These are phyloP conservation scores for Colletotrichum chrysophilum DNA, from an alignment of 2,329 filamentous ascomycete genomes.

Conservation along the genomic window DNA sequence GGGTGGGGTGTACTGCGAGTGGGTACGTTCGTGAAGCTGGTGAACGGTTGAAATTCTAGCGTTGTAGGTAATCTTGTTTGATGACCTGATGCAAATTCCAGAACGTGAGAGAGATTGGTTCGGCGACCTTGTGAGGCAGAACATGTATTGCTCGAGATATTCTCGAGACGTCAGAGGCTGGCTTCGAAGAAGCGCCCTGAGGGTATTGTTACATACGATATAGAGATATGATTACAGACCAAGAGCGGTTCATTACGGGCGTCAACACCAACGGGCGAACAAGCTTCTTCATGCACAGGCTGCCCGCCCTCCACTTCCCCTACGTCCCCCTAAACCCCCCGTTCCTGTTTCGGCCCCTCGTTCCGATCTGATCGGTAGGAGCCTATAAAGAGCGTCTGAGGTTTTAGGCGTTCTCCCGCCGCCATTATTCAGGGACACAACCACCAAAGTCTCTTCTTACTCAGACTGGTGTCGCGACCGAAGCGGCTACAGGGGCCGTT, in stretches of 20 bases:
- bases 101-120: neutral
- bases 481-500: neutral
- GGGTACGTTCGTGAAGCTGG: neutral
- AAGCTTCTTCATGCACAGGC: neutral
- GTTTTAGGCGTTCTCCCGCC: neutral
- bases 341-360: slow-evolving; percentile 3
- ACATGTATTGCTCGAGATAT: neutral
- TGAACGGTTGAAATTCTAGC: neutral
- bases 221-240: neutral
- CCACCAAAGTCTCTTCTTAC: neutral
- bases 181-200: neutral
- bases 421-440: neutral
- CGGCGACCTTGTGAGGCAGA: neutral
- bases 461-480: slow-evolving; percentile 3
- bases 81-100: neutral
- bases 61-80: neutral
- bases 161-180: neutral
- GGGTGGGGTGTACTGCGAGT: neutral
- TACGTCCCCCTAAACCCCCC: neutral
- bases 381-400: neutral
- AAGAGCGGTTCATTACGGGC: neutral
- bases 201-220: slow-evolving; percentile 10
- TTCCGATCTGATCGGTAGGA: slow-evolving; percentile 13
- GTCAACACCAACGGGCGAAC: neutral
- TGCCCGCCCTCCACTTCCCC: neutral